phyloP scores from a whole-genome alignment of 345 rosid genomes.

The Rhodamnia rubescens region DNA sequence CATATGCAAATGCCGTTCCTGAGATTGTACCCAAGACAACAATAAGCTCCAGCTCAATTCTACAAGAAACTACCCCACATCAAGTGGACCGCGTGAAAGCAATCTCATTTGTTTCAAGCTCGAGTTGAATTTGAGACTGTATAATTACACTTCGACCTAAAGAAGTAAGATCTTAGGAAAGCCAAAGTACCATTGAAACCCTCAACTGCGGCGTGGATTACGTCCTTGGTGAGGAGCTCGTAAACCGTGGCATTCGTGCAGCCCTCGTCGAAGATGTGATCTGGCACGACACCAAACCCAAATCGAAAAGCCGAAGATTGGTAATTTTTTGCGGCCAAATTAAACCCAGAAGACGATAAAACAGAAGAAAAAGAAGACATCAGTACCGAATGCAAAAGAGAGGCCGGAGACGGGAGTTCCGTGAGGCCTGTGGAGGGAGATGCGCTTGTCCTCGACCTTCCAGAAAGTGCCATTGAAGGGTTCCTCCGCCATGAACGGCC shows the following conservation, averaged over 20 bases:
- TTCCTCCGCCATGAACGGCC: conserved; percentile 43
- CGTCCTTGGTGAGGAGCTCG: conserved; percentile 68
- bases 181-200: conserved; percentile 68
- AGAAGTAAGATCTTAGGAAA: neutral
- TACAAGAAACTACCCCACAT: neutral
- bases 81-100: neutral
- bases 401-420: conserved; percentile 58
- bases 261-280: conserved; percentile 69
- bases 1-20: conserved; percentile 97
- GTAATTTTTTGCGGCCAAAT: neutral
- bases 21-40: neutral
- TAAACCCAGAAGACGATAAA: neutral
- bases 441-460: conserved; percentile 57
- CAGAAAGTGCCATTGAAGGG: conserved; percentile 27
- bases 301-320: neutral
- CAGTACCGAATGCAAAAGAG: conserved; percentile 68
- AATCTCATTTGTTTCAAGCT: neutral
- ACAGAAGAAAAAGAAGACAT: neutral
- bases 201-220: conserved; percentile 63
- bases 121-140: no score
- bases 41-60: neutral
- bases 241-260: conserved; percentile 58
- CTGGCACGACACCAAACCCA: conserved; percentile 14
- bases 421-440: conserved; percentile 62
- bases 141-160: neutral